These are phyloP conservation scores for Taphrina populina DNA, from an alignment of 1,139 yeast genomes.

Conservation along the genomic window DNA sequence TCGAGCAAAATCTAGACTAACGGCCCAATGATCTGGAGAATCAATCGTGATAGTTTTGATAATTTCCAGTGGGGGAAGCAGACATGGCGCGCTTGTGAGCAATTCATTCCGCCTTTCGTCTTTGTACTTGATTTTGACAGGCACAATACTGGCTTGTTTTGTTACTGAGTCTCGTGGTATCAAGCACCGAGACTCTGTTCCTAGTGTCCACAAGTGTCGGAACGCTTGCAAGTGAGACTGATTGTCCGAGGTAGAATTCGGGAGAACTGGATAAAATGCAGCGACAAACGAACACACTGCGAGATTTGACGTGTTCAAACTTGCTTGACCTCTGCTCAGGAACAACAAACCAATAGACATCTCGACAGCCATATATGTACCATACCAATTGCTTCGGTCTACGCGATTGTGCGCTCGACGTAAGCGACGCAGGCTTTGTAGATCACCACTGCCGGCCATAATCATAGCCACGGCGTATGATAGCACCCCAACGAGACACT, in stretches of 20 bases:
- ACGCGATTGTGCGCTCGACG: conserved; percentile 66
- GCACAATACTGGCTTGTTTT: conserved; percentile 17
- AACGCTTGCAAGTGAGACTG: conserved; percentile 78
- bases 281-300: conserved; percentile 72
- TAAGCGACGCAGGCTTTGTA: conserved; percentile 69
- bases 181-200: conserved; percentile 78
- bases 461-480: conserved; percentile 67
- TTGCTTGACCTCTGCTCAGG: conserved; percentile 90
- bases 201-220: conserved; percentile 86
- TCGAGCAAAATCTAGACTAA: conserved; percentile 1
- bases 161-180: conserved; percentile 64
- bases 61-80: conserved; percentile 40
- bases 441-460: conserved; percentile 91
- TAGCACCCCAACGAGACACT: conserved; percentile 59
- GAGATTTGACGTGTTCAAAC: conserved; percentile 63
- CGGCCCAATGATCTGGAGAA: background rate
- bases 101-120: conserved; percentile 5
- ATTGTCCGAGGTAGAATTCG: conserved; percentile 47
- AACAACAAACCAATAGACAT: conserved; percentile 85
- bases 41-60: background rate
- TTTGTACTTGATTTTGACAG: conserved; percentile 14
- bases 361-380: conserved; percentile 74
- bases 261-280: conserved; percentile 73
- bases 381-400: conserved; percentile 52
- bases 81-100: conserved; percentile 37